These are phyloP conservation scores for Rhinocladiella similis DNA, from an alignment of 2,329 filamentous ascomycete genomes.

Conservation along the genomic window DNA sequence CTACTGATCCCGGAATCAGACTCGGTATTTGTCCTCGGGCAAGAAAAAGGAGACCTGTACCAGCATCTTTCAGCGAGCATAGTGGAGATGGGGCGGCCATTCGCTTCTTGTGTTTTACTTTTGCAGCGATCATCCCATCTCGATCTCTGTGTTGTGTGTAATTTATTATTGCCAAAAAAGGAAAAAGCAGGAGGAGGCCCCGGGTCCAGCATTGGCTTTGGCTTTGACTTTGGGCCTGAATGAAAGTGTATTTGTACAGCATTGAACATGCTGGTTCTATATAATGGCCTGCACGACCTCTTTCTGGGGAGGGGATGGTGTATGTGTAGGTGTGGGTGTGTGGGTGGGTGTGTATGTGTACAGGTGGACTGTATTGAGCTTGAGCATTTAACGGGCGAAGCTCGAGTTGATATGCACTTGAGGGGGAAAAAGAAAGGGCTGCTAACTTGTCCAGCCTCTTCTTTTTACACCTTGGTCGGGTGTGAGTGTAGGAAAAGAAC, in stretches of 20 bases:
- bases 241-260: no score
- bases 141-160: not conserved
- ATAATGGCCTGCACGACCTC: no score
- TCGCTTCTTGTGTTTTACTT: not conserved
- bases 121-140: not conserved
- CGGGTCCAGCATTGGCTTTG: no score
- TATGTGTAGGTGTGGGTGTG: no score
- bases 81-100: not conserved
- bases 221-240: no score
- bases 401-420: no score
- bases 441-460: slow-evolving; percentile 30
- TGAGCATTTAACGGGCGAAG: no score
- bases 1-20: slow-evolving; percentile 52
- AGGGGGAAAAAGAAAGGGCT: slow-evolving; percentile 12
- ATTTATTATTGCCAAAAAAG: not conserved
- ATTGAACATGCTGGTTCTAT: not conserved
- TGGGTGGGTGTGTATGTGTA: not conserved
- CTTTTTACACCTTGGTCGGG: no score
- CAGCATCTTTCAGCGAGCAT: slow-evolving; percentile 22
- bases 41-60: not conserved
- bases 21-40: not conserved
- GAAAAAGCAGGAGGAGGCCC: not conserved
- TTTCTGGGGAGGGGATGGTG: no score
- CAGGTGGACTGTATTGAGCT: not conserved
- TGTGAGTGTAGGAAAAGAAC: not conserved